phyloP scores from a whole-genome alignment of 345 rosid genomes.

The Rhizophora mangle region DNA sequence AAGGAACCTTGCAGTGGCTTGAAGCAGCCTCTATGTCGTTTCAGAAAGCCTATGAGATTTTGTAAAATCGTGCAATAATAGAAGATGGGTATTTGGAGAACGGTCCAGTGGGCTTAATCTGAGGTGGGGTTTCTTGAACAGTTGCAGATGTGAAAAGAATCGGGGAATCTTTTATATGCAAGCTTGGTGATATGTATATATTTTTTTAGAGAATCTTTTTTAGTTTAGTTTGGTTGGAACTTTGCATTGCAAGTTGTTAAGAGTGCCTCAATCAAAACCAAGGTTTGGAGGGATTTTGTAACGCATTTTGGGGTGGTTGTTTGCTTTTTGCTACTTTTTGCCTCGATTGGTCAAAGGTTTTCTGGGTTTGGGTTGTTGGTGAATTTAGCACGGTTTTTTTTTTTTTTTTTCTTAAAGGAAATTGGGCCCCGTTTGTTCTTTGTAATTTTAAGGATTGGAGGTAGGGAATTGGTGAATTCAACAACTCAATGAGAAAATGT shows the following conservation, averaged over 20 bases:
- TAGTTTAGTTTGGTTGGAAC: neutral
- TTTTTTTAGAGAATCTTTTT: neutral
- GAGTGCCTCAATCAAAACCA: no score
- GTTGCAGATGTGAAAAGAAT: neutral
- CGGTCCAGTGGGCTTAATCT: constrained; percentile 5
- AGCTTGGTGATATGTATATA: no score
- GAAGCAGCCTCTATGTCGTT: no score
- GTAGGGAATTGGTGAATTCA: no score
- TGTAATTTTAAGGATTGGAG: neutral
- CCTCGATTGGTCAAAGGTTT: neutral
- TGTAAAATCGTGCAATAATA: neutral
- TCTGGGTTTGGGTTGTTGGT: neutral
- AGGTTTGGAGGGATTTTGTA: no score
- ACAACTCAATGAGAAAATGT: no score
- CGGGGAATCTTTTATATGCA: no score
- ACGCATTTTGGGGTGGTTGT: no score
- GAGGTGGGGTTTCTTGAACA: constrained; percentile 4
- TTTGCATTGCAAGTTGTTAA: no score
- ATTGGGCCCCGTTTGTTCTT: neutral
- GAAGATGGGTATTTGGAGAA: neutral
- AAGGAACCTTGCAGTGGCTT: no score
- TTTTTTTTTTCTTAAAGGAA: neutral
- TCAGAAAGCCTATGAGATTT: no score
- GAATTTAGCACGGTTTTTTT: neutral
- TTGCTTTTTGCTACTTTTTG: neutral